Evolutionary conservation across 192 early-diverging fungal species (phyloP).

Genomic region (Diversispora epigaea): DNA sequence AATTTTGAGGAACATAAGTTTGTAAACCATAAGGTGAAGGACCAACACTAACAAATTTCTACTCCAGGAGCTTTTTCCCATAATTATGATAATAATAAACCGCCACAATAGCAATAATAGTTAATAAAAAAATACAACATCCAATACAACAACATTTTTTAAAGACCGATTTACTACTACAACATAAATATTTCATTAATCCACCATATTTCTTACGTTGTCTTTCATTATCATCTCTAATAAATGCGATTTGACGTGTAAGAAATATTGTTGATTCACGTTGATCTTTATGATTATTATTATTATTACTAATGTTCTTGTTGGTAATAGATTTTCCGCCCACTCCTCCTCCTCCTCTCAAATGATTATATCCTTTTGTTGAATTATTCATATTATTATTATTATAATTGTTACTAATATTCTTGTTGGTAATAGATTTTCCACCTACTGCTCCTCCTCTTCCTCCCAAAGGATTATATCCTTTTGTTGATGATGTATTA

Average conservation of each 20-base stretch:
- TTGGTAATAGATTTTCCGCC: too few species aligned
- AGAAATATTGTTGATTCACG: not conserved
- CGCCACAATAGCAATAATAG: constrained; percentile 15
- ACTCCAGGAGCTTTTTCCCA: not conserved
- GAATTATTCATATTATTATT: too few species aligned
- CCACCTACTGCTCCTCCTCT: too few species aligned
- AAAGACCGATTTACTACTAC: not conserved
- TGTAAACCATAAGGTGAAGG: not conserved
- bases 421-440: too few species aligned
- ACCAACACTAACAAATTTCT: constrained; percentile 5
- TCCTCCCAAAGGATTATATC: too few species aligned
- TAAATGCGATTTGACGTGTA: not conserved
- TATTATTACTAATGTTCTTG: too few species aligned
- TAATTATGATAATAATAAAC: not conserved
- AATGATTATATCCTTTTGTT: too few species aligned
- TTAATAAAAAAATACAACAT: constrained; percentile 18
- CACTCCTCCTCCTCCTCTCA: too few species aligned
- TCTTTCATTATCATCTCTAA: not conserved
- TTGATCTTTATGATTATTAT: not conserved
- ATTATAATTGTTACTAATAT: too few species aligned
- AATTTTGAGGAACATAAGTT: constrained; percentile 36
- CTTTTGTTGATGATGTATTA: too few species aligned
- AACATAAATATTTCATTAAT: constrained; percentile 22
- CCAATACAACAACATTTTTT: not conserved
- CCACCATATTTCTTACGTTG: constrained; percentile 2